Percentiles rank a stretch among this genome's conserved stretches.
phyloP scores from a whole-genome alignment of 371 early-diverging fungal genomes.

The Gilbertella persicaria region DNA sequence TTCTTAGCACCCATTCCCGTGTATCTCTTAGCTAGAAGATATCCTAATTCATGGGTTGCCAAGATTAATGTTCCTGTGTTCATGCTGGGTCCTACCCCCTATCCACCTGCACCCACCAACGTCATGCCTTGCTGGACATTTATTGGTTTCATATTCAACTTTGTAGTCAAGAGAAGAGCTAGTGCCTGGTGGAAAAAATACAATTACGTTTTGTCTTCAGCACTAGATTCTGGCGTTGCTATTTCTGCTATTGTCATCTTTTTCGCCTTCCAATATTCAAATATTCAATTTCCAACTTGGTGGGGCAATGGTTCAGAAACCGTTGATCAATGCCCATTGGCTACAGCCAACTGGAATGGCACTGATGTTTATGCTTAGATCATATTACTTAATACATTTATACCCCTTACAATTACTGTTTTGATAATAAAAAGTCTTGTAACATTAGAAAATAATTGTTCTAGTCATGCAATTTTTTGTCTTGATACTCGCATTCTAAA shows the following conservation, averaged over 20 bases:
- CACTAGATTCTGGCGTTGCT: constrained; percentile 69
- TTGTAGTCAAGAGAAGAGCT: constrained; percentile 46
- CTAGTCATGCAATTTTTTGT: too few species aligned
- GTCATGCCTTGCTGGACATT: constrained; percentile 58
- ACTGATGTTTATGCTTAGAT: constrained; percentile 37
- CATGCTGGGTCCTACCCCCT: constrained; percentile 39
- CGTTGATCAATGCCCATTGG: constrained; percentile 40
- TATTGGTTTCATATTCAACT: constrained; percentile 66
- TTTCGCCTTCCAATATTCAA: constrained; percentile 44
- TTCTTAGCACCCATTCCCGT: constrained; percentile 54
- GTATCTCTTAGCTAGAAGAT: constrained; percentile 40
- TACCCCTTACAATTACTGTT: too few species aligned
- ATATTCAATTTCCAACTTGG: constrained; percentile 40
- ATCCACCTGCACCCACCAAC: constrained; percentile 43
- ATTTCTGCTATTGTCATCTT: constrained; percentile 53
- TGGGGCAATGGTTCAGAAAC: constrained; percentile 41
- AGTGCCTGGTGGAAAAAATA: constrained; percentile 69
- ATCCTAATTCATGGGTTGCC: constrained; percentile 50
- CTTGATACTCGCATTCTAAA: too few species aligned
- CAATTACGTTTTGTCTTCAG: constrained; percentile 72
- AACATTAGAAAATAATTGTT: too few species aligned
- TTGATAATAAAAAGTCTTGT: too few species aligned
- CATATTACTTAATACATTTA: background rate
- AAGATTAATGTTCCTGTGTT: constrained; percentile 58
- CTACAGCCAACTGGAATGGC: constrained; percentile 40